Conservation (phyloP, 306 rosid species). For the Echinosophora koreensis region DNA sequence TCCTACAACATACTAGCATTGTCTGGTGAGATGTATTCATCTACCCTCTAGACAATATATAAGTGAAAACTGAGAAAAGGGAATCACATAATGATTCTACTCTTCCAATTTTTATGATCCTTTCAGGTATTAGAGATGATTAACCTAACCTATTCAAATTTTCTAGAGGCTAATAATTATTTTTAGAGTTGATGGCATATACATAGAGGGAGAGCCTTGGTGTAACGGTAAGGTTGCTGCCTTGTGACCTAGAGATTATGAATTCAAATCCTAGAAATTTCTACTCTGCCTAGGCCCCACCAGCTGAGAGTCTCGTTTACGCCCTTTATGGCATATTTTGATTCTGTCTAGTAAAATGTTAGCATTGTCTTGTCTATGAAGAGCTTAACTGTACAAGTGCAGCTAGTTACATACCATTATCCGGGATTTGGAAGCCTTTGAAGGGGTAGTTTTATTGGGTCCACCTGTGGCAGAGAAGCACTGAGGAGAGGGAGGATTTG, state of each 20-base stretch:
- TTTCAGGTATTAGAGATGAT: background rate
- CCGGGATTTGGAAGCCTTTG: constrained; percentile 63
- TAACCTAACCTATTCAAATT: background rate
- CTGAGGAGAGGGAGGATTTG: constrained; percentile 98
- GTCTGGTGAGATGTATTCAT: background rate
- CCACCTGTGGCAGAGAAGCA: constrained; percentile 76
- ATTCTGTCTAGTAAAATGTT: constrained; percentile 10
- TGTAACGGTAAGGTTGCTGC: too few species aligned
- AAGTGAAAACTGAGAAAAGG: background rate
- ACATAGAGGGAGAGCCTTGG: too few species aligned
- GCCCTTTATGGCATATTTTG: background rate
- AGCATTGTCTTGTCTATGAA: background rate
- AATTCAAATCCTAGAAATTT: too few species aligned
- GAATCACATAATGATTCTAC: background rate
- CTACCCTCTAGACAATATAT: background rate
- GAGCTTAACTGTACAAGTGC: background rate
- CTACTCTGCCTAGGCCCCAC: too few species aligned
- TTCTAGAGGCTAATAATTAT: background rate
- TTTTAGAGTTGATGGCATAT: background rate
- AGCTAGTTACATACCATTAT: constrained; percentile 63
- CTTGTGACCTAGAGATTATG: too few species aligned
- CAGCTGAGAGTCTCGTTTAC: too few species aligned
- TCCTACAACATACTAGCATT: background rate
- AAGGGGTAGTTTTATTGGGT: constrained; percentile 53
- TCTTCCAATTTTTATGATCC: background rate